Base-by-base conservation (phyloP, 2,329 filamentous ascomycete species). In the Aspergillaceae sp. region DNA sequence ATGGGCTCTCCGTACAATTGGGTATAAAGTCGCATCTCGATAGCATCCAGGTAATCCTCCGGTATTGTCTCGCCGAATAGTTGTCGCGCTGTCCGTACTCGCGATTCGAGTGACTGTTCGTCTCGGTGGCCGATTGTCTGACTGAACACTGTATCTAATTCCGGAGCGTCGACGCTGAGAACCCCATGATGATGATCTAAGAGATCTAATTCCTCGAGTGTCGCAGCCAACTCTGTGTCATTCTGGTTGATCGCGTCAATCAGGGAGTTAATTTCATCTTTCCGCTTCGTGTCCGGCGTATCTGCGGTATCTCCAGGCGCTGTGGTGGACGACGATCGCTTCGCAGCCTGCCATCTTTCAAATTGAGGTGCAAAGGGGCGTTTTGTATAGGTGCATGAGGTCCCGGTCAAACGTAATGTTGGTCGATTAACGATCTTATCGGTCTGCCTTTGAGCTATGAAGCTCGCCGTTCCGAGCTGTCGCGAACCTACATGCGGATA, bases 1-100 rank as follows among this genome's bases (percentile, higher is more conserved):
- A 86, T 62, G 2, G 89, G 87, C 32, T 82, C 74, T 1, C 90
- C 91, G 63, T 92, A 96, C 10, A 94, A 69, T 52, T 88, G 76
- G 60, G 85, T 81, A 65, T 94, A 95, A 1, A 94, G 70, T 41
- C 70, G 72, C 57, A 84, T 82, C 63, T 95, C 89, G 44, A 84
- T 78, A 1, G 76, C 73, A 32, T 74, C 81, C 43, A 96, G 66
- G 56, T 87, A 80, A 32, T 77, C 82, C 30, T 80, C 78, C 0
- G 90, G 90, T 27, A 96, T 67, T 0, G 77, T 82, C 58, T 92
- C 83, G 50, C 88, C 84, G 63, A 88, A 94, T 6, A 79, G 75
- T 52, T 87, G 83, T 56, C 84, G 80, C 33, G 87, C 84, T 54
- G 80, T 74, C 46, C 85, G 79, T 30, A 87, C 87, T 47, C 61